A percentile compares a stretch with the other conserved stretches of the same genome.
Conservation (phyloP, 257 asterid genomes). For the Plectranthus barbatus region DNA sequence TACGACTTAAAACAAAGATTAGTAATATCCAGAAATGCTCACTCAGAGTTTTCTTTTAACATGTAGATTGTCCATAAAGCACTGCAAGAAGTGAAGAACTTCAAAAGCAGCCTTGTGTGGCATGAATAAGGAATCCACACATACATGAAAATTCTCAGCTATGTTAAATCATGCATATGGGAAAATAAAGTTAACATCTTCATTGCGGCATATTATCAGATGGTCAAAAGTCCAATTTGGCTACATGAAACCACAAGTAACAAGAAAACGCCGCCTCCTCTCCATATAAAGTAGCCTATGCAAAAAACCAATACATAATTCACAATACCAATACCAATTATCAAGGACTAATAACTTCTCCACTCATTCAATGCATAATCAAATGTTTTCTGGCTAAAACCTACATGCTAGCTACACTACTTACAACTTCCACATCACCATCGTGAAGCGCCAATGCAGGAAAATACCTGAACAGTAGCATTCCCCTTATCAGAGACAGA, state of each 20-base stretch:
- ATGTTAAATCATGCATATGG: not conserved
- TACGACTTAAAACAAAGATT: too few relatives aligned
- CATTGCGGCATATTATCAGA: not conserved
- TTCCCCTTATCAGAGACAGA: slow-evolving; percentile 59
- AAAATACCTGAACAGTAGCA: slow-evolving; percentile 63
- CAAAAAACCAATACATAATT: not conserved
- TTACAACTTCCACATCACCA: not conserved
- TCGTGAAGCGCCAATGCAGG: not conserved
- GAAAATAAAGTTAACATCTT: not conserved
- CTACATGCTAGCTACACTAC: not conserved
- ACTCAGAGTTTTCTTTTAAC: not conserved
- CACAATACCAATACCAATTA: not conserved
- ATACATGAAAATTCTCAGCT: not conserved
- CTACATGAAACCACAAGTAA: not conserved
- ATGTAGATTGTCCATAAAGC: not conserved
- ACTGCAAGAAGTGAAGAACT: not conserved
- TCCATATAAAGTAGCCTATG: not conserved
- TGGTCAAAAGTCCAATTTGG: not conserved
- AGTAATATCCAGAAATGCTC: too few relatives aligned
- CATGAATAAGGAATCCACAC: not conserved
- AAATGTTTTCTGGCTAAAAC: not conserved
- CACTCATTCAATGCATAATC: slow-evolving; percentile 2
- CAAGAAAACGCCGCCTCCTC: not conserved
- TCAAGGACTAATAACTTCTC: not conserved
- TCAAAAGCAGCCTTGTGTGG: not conserved